These are phyloP conservation scores for Rhipidocladum racemiflorum DNA, from an alignment of 176 grass and related monocot genomes.

Conservation along the genomic window DNA sequence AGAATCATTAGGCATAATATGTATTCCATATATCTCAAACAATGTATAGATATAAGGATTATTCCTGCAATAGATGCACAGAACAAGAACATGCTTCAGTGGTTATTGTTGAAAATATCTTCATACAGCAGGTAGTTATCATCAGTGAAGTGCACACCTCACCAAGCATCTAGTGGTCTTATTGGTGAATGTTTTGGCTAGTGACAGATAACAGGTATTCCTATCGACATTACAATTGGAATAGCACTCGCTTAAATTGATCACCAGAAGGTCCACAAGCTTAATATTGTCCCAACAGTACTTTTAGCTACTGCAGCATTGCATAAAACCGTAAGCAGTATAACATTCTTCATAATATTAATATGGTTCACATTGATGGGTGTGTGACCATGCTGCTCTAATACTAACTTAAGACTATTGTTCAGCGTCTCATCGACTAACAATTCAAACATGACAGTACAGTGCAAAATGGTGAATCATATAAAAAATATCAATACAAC, in stretches of 20 bases:
- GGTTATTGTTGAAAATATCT: not conserved
- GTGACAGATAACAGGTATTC: not conserved
- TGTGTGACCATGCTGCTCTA: not conserved
- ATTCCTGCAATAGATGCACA: not conserved
- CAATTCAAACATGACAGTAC: not conserved
- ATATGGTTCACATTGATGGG: not conserved
- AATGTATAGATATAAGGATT: not conserved
- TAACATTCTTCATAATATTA: not conserved
- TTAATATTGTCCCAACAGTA: not conserved
- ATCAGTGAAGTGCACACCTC: too few relatives aligned
- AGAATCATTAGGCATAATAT: not conserved
- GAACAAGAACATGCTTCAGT: not conserved
- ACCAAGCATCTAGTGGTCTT: not conserved
- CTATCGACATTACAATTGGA: not conserved
- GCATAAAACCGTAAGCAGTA: not conserved
- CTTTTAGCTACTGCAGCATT: not conserved
- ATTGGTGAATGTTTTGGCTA: not conserved
- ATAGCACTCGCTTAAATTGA: not conserved
- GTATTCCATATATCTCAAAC: not conserved
- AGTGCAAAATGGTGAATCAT: not conserved
- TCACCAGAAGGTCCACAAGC: not conserved
- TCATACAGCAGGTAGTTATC: not conserved
- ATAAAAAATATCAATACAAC: not conserved
- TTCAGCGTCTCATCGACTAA: too few relatives aligned
- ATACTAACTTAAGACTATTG: not conserved